These are phyloP conservation scores for Cercophora newfieldiana DNA, from an alignment of 495 filamentous ascomycete genomes.

Conservation along the genomic window DNA sequence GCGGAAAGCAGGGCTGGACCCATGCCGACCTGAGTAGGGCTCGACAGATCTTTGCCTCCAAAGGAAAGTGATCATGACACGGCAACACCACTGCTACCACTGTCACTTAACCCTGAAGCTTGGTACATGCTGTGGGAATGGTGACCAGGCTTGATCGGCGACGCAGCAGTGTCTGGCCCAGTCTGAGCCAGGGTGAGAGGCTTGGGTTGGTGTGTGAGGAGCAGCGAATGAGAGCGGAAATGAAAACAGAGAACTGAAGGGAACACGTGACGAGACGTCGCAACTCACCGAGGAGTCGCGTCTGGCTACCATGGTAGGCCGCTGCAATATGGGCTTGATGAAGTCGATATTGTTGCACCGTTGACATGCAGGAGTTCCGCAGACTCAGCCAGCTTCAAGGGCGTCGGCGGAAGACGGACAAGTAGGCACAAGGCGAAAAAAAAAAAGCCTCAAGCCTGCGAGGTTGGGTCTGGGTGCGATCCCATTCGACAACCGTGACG, in stretches of 20 bases:
- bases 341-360: background rate
- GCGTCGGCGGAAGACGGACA: background rate
- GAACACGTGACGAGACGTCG: background rate
- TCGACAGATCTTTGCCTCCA: slow-evolving; percentile 25
- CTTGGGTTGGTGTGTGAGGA: too few species aligned
- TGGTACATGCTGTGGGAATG: slow-evolving; percentile 10
- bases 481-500: slow-evolving; percentile 7
- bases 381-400: background rate
- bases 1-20: slow-evolving; percentile 12
- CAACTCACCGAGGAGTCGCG: background rate
- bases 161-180: background rate
- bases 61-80: slow-evolving; percentile 20
- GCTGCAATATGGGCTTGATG: slow-evolving; percentile 4
- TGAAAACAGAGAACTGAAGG: background rate
- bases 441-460: background rate
- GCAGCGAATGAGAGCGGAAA: background rate
- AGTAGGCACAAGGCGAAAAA: background rate
- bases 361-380: slow-evolving; percentile 2
- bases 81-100: slow-evolving; percentile 15
- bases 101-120: slow-evolving; percentile 2
- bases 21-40: slow-evolving; percentile 16
- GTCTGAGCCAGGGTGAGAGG: background rate
- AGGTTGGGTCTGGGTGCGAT: slow-evolving; percentile 2
- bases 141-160: slow-evolving; percentile 6
- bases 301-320: background rate